Evolutionary conservation across 352 stramenopile species (phyloP).

Genomic region (Phytophthora sojae): DNA sequence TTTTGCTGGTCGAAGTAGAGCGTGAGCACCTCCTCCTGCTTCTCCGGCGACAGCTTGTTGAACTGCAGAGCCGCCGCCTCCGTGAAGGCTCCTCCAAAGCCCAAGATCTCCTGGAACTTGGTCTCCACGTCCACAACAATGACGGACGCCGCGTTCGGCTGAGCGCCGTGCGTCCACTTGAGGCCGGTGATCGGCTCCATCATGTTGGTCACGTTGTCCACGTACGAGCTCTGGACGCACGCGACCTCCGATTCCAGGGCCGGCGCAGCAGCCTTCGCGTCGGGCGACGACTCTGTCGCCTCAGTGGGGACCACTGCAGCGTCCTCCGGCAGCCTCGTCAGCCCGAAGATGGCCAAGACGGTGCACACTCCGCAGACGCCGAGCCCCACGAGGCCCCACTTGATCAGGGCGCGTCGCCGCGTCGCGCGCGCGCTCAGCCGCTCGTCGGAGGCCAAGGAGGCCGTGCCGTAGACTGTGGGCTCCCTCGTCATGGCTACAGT

Average conservation of each 20-base stretch:
- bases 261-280: conserved; percentile 15
- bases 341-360: conserved; percentile 9
- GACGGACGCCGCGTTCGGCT: conserved; percentile 33
- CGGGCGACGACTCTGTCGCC: conserved; percentile 6
- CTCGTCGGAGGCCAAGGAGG: conserved; percentile 28
- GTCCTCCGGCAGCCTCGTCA: conserved; percentile 13
- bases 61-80: conserved; percentile 90
- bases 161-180: conserved; percentile 36
- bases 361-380: conserved; percentile 16
- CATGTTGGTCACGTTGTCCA: conserved; percentile 67
- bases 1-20: conserved; percentile 87
- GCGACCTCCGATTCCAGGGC: conserved; percentile 33
- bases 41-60: conserved; percentile 67
- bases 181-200: conserved; percentile 62
- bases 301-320: conserved; percentile 5
- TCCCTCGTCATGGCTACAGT: conserved; percentile 1
- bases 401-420: conserved; percentile 13
- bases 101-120: conserved; percentile 81
- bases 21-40: conserved; percentile 85
- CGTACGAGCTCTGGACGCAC: conserved; percentile 73
- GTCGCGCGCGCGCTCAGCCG: conserved; percentile 18
- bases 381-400: conserved; percentile 26
- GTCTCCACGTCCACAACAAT: conserved; percentile 57
- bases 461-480: conserved; percentile 49
- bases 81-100: conserved; percentile 94